Evolutionary conservation across 192 early-diverging fungal species (phyloP).

Genomic region (Coemansia sp.): DNA sequence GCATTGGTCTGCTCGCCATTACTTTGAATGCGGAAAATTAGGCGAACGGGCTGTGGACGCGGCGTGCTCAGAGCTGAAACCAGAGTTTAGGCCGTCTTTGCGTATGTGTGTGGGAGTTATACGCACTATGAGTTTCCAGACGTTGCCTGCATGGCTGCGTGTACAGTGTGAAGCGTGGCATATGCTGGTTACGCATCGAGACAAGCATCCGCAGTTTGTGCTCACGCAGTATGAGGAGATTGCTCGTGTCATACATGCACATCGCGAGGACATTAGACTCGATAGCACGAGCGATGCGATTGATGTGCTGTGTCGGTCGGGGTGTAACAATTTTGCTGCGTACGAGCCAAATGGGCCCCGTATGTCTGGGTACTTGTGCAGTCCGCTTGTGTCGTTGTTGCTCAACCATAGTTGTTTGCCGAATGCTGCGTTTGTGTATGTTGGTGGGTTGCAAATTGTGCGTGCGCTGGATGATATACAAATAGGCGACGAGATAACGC

Average conservation of each 20-base stretch:
- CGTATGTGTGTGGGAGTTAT: slow-evolving; percentile 36
- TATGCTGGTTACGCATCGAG: slow-evolving; percentile 28
- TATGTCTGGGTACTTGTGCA: slow-evolving; percentile 29
- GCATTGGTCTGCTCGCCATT: slow-evolving; percentile 38
- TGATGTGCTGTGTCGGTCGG: slow-evolving; percentile 17
- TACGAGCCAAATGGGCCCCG: slow-evolving; percentile 11
- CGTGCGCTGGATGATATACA: slow-evolving; percentile 28
- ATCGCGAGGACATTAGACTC: not conserved
- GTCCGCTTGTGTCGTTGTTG: slow-evolving; percentile 39
- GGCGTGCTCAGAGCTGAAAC: slow-evolving; percentile 23
- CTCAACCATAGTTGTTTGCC: slow-evolving; percentile 53
- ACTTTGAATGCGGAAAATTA: slow-evolving; percentile 23
- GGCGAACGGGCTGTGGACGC: not conserved
- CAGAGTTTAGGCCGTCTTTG: slow-evolving; percentile 21
- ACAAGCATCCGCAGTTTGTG: slow-evolving; percentile 29
- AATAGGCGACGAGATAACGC: slow-evolving; percentile 27
- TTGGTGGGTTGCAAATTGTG: slow-evolving; percentile 20
- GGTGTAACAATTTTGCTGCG: slow-evolving; percentile 48
- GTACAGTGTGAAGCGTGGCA: slow-evolving; percentile 35
- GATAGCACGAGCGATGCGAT: not conserved
- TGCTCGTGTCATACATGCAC: slow-evolving; percentile 8
- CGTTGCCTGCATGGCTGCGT: slow-evolving; percentile 16
- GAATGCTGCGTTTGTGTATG: slow-evolving; percentile 25
- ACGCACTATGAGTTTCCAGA: not conserved
- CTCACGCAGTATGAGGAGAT: slow-evolving; percentile 40